Base-by-base conservation (phyloP, 306 rosid species). In the Gastrolobium bilobum region DNA sequence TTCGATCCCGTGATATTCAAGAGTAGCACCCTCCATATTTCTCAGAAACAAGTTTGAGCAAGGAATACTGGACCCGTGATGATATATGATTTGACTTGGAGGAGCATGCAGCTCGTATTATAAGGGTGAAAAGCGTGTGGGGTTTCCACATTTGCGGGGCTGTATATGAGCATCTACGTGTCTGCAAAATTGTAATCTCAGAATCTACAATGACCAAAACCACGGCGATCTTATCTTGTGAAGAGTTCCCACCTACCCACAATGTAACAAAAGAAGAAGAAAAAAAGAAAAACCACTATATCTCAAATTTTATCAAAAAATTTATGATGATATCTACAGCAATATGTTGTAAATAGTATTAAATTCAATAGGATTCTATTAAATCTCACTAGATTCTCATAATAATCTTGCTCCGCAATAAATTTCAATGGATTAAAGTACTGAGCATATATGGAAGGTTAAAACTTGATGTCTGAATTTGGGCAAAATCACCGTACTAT, bases 141-240 rank as follows among this genome's bases (percentile, higher is more conserved):
- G 71, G 58, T 64, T 75, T 83, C 71, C 71, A 35, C 79, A 43
- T 73, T 72, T 58, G n/a, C n/a, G n/a, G n/a, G n/a, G n/a, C n/a
- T n/a, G 26, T 20, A 20, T 20, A 20, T 1, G 14, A 53, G 37
- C 26, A 53, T 64, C 78, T 54, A 88, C 87, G 90, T 87, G 92
- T 80, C 87, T 47, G 43, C 56, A 33, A 42, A 34, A 60, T 47
- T 60, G 26, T 20, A n/a, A 53, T 46, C 79, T 37, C 76, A 85
- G 76, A 87, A 83, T 81, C 82, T 80, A 37, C 30, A 75, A 62
- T 38, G 50, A 79, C 54, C 70, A 86, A 85, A 83, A 77, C 88
- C 83, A 80, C 79, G 86, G 90, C 82, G 67, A 75, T 54, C 30
- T 75, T 78, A 64, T 74, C 61, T 70, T 74, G 39, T 77, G 82